Evolutionary conservation across 805 yeast species (phyloP).

Genomic region (Candida germanica): DNA sequence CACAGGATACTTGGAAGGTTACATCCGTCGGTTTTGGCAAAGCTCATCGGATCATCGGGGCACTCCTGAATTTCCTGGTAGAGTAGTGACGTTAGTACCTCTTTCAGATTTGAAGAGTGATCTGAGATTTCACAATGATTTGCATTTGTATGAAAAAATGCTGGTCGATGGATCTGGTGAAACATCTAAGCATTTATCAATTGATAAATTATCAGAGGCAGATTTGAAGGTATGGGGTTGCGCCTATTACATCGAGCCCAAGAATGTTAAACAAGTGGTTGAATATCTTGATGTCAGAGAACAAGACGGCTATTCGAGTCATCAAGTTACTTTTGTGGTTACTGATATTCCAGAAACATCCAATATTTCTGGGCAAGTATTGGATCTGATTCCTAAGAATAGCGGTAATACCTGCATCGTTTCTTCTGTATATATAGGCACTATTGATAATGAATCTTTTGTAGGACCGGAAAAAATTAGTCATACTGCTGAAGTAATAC

Average conservation of each 20-base stretch:
- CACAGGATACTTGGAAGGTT: constrained; percentile 76
- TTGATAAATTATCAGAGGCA: constrained; percentile 29
- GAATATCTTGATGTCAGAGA: constrained; percentile 79
- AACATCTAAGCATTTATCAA: constrained; percentile 11
- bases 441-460: constrained; percentile 75
- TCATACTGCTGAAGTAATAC: constrained; percentile 60
- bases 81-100: constrained; percentile 81
- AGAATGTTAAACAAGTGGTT: constrained; percentile 55
- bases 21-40: constrained; percentile 86
- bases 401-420: constrained; percentile 44
- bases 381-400: constrained; percentile 8
- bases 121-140: constrained; percentile 39
- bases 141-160: constrained; percentile 30
- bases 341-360: constrained; percentile 20
- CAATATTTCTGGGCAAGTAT: constrained; percentile 4
- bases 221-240: constrained; percentile 70
- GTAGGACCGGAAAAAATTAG: constrained; percentile 72
- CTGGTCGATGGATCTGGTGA: not conserved
- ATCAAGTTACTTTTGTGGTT: constrained; percentile 61
- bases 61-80: constrained; percentile 79
- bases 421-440: constrained; percentile 79
- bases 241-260: constrained; percentile 75
- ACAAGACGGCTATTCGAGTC: constrained; percentile 81
- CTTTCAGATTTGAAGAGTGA: constrained; percentile 48
- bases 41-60: constrained; percentile 88